Evolutionary conservation across 768 basidiomycete species (phyloP), one percentile per base, ranked within the genome.

Genomic region (Trametopsis cervina): DNA sequence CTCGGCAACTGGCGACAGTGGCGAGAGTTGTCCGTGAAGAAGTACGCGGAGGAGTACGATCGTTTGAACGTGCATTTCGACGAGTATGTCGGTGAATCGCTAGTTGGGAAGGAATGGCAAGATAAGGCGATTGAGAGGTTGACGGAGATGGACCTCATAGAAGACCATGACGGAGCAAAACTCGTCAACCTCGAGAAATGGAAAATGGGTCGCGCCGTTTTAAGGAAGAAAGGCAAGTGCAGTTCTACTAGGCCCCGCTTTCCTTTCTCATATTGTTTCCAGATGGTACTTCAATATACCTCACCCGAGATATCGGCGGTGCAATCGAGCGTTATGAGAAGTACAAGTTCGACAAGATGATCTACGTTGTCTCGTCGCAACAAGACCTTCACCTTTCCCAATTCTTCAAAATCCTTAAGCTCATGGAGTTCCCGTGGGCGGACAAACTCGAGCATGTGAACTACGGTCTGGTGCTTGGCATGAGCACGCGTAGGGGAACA

Each of bases 261-360:
- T 12, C 27, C 21, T 15, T 43, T 29, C 11, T 18, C 4, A 27
- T 22, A n/a, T 11, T 20, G 12, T 21, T 29, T 13, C 1, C 41
- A 94, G 93, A 96, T 53, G 93, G 93, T 15, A 93, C 92, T 7
- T 89, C 88, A 0, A 92, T 94, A 54, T 96, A 96, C 65, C 78
- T 95, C 44, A 93, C 90, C 7, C 90, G 95, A 42, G 95, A 99
- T 66, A 91, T 99, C 50, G 94, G 84, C 40, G 95, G 85, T 18
- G 93, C 94, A 1, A 83, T 86, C 54, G 89, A 97, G 67, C 86
- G 94, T 47, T 90, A 84, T 70, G 85, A 92, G 57, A 83, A 89
- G 62, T 92, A 93, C 76, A 80, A 88, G 51, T 93, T 85, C 52
- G 83, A 89, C 72, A 81, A 83, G 66, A 92, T 95, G 87, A 85